Conservation (phyloP, 1,139 yeast genomes). For the Hansenula sp. region DNA sequence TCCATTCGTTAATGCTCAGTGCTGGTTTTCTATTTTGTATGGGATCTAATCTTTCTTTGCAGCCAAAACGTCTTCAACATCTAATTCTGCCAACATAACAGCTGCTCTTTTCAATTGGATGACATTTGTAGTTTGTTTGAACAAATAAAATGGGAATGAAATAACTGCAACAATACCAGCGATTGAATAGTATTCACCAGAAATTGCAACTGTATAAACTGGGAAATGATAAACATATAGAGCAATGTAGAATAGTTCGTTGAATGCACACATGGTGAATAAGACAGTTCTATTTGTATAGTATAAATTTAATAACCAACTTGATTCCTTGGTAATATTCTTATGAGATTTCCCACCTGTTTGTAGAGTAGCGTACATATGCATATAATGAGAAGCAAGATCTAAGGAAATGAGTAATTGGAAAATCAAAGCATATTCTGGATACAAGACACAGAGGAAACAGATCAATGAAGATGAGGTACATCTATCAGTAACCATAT, state of each 20-base stretch:
- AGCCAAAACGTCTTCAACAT: conserved; percentile 55
- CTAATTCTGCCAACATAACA: conserved; percentile 69
- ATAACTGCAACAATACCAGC: conserved; percentile 62
- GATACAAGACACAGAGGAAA: conserved; percentile 78
- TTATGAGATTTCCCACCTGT: conserved; percentile 83
- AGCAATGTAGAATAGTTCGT: conserved; percentile 90
- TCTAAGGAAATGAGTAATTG: conserved; percentile 85
- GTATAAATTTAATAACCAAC: conserved; percentile 73
- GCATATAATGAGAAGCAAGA: conserved; percentile 95
- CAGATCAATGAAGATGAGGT: conserved; percentile 91
- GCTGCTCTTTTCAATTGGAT: conserved; percentile 89
- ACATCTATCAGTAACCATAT: conserved; percentile 98
- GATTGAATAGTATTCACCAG: conserved; percentile 46
- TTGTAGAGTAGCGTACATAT: conserved; percentile 91
- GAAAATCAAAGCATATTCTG: conserved; percentile 57
- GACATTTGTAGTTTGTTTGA: conserved; percentile 87
- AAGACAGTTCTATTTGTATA: conserved; percentile 82
- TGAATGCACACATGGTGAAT: conserved; percentile 85
- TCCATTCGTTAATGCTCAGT: background rate
- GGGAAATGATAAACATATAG: conserved; percentile 69
- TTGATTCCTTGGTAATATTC: conserved; percentile 67
- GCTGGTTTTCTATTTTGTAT: background rate
- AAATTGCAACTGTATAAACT: conserved; percentile 22
- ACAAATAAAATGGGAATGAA: conserved; percentile 82
- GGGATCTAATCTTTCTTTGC: background rate